phyloP scores from a whole-genome alignment of 768 basidiomycete species.

The Leucocoprinus sp. region DNA sequence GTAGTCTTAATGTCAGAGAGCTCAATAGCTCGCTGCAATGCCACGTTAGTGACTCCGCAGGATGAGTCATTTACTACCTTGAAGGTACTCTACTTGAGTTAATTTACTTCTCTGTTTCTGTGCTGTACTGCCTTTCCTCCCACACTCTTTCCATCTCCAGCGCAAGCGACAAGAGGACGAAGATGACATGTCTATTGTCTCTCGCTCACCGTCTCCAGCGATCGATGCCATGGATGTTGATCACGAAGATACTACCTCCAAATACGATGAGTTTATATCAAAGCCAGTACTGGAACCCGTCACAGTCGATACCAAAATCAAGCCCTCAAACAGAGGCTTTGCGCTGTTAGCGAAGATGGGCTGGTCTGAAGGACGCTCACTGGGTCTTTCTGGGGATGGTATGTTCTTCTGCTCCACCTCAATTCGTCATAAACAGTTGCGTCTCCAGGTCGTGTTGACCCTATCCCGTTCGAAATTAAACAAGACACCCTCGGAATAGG shows the following conservation, averaged over 20 bases:
- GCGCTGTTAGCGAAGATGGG: conserved; percentile 74
- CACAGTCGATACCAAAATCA: conserved; percentile 77
- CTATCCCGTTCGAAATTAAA: conserved; percentile 76
- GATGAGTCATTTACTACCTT: conserved; percentile 20
- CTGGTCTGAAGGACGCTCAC: conserved; percentile 72
- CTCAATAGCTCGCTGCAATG: conserved; percentile 65
- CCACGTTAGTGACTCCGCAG: conserved; percentile 41
- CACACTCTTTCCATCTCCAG: conserved; percentile 45
- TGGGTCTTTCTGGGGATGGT: conserved; percentile 77
- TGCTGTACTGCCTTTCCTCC: conserved; percentile 39
- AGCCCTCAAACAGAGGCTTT: conserved; percentile 74
- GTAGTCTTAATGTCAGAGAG: conserved; percentile 47
- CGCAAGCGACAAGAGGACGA: conserved; percentile 57
- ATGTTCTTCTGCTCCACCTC: conserved; percentile 11
- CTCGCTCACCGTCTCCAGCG: conserved; percentile 68
- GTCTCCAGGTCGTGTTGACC: conserved; percentile 67
- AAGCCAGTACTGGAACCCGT: conserved; percentile 53
- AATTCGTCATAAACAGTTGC: neutral
- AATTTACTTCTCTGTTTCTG: conserved; percentile 31
- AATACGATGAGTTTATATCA: conserved; percentile 59
- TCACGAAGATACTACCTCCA: conserved; percentile 28
- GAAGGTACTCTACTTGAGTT: conserved; percentile 67
- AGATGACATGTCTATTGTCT: conserved; percentile 65
- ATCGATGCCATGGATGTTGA: conserved; percentile 45
- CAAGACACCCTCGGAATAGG: conserved; percentile 73